Base-by-base conservation (phyloP, 2,329 filamentous ascomycete species). In the Tolypocladium ovalisporum region DNA sequence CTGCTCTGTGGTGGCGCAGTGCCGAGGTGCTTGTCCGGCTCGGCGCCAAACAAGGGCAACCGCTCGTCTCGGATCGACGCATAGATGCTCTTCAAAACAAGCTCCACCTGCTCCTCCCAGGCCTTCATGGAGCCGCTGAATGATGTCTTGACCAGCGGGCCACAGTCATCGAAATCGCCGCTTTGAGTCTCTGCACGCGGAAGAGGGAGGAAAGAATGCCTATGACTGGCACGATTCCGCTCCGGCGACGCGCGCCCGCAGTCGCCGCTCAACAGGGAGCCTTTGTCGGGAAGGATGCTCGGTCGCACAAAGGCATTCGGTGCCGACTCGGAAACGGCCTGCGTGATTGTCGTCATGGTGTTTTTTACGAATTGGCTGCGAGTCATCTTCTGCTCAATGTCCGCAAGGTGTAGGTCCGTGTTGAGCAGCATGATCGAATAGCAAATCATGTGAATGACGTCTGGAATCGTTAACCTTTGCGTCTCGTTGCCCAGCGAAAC, bases 321-420 rank as follows among this genome's bases (percentile, higher is more conserved):
- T 1, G 79, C 83, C n/a, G 86, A 84, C 64, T 96, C 90, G 42
- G 80, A 76, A 12, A 91, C 80, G 15, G 89, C 86, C 54, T 90
- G 85, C 58, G 83, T 84, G 61, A 99, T 89, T 0, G 93, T 96
- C 0, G 89, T 88, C 79, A 97, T 86, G 5, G 94, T 97, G 68
- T 99, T 99, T 73, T 95, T 96, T 68, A 99, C 83, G 67, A 97
- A 99, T 67, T 97, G 93, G 61, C 81, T 87, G 57, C 89, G 85
- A 1, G 93, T 97, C 94, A 99, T 99, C 76, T 96, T 96, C 65
- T 89, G 85, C 60, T 96, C 91, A 64, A 97, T 96, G 68, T 97
- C 92, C 58, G 93, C 94, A 67, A 97, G 73, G 67, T 99, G 93
- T 57, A 99, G 78, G 75, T 99, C 94, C 37, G 94, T 99, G 67